Evolutionary conservation across 2,329 filamentous ascomycete species (phyloP).

Genomic region (Aspergillus neotritici): DNA sequence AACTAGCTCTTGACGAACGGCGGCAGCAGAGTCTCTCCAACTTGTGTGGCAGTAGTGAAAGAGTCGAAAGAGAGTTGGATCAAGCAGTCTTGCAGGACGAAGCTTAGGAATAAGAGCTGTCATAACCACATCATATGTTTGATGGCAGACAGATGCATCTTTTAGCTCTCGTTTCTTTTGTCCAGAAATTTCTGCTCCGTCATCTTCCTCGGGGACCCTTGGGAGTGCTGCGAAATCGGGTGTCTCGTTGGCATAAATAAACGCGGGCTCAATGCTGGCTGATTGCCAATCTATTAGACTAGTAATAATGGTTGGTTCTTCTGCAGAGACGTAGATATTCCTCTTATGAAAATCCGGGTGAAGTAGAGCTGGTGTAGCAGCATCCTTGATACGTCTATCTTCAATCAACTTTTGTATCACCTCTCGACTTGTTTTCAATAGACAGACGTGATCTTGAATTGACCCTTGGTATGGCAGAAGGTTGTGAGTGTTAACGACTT

Average conservation of each 20-base stretch:
- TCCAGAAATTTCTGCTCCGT: constrained; percentile 14
- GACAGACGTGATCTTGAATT: constrained; percentile 10
- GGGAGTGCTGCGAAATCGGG: constrained; percentile 26
- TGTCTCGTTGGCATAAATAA: constrained; percentile 23
- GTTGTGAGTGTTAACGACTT: not conserved
- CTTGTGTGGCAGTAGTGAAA: constrained; percentile 28
- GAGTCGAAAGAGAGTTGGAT: constrained; percentile 25
- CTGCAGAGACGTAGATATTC: constrained; percentile 29
- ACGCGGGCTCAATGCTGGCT: constrained; percentile 27
- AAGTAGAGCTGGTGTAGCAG: constrained; percentile 17
- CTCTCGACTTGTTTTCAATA: constrained; percentile 14
- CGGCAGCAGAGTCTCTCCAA: constrained; percentile 23
- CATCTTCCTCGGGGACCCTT: not conserved
- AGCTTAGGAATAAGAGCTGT: constrained; percentile 21
- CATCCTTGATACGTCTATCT: constrained; percentile 18
- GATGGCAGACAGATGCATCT: constrained; percentile 25
- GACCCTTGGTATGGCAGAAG: constrained; percentile 15
- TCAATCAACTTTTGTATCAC: constrained; percentile 17
- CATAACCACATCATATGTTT: constrained; percentile 26
- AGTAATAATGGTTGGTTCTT: constrained; percentile 26
- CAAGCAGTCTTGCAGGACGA: constrained; percentile 20
- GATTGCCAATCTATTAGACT: constrained; percentile 33
- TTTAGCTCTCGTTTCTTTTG: no score
- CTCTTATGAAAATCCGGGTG: constrained; percentile 30
- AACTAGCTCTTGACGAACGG: constrained; percentile 28